These are phyloP conservation scores for Mycena sp. DNA, from an alignment of 1,284 basidiomycete species.

Conservation along the genomic window DNA sequence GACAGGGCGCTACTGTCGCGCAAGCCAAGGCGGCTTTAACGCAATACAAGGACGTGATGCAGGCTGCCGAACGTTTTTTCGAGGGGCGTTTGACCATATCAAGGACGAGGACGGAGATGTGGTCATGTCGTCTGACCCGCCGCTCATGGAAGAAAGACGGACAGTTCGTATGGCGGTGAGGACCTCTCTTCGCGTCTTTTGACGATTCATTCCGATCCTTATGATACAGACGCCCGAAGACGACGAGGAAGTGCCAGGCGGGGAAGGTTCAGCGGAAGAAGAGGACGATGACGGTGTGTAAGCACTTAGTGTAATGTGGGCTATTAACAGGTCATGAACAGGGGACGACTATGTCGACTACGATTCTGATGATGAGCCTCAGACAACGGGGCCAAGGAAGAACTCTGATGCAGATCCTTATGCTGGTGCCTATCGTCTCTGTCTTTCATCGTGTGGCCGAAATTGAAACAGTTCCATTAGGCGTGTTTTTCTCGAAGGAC, in stretches of 20 bases:
- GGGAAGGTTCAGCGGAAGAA: conserved; percentile 48
- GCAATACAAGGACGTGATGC: conserved; percentile 86
- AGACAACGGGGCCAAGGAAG: conserved; percentile 46
- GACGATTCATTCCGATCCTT: conserved; percentile 16
- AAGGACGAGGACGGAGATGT: conserved; percentile 56
- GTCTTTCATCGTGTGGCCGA: too few species aligned
- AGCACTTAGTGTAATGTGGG: too few species aligned
- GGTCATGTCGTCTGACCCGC: conserved; percentile 30
- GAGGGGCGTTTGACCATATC: conserved; percentile 81
- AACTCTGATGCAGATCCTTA: conserved; percentile 81
- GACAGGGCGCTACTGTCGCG: conserved; percentile 77
- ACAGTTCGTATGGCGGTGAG: conserved; percentile 40
- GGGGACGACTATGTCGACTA: conserved; percentile 76
- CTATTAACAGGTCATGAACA: conserved; percentile 32
- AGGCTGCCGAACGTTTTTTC: conserved; percentile 87
- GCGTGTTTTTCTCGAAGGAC: conserved; percentile 93
- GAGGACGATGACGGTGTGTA: conserved; percentile 49
- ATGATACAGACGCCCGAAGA: conserved; percentile 30
- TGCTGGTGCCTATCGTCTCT: conserved; percentile 59
- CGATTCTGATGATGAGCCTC: conserved; percentile 76
- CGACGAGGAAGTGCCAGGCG: conserved; percentile 23
- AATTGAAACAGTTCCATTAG: conserved; percentile 57
- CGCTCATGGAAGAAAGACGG: conserved; percentile 35
- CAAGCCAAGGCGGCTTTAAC: conserved; percentile 83
- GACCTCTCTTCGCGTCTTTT: not conserved